Base-by-base conservation (phyloP, 768 basidiomycete species). In the Megacollybia marginata region DNA sequence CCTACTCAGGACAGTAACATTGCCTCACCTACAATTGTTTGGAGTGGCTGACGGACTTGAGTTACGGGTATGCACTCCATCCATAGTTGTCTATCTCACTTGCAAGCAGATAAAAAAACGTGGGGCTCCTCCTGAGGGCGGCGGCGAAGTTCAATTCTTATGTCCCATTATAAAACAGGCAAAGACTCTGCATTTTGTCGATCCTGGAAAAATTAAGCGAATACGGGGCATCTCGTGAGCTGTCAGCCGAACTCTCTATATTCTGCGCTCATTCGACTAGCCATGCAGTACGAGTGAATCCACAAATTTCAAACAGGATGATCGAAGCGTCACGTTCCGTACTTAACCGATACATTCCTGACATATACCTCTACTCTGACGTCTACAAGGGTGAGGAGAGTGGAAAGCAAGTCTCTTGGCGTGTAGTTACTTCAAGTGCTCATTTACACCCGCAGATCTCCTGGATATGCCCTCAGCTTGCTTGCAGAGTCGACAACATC, bases 341-440 rank as follows among this genome's bases (percentile, higher is more conserved):
- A 19, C 73, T 99, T 42, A 98, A 97, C 64, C 87, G 93, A 4
- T 96, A 89, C 64, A 96, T 98, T 51, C 95, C 96, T 34, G 96
- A 99, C 63, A 93, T 97, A 28, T 97, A 98, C 67, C 80, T 99
- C 35, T 95, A 97, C 64, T 95, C 96, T 4, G 96, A 99, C 55
- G 93, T 97, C 19, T 98, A 96, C 69, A 95, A 96, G 64, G 94
- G 94, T 7, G 89, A 91, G 15, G 96, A 98, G 54, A 93, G 92
- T 56, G 95, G 95, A 65, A 97, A 92, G 94, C 94, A 57, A 54
- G 92, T 69, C 0, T 20, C 11, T 35, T 28, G 47, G 8, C 48
- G n/a, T 35, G 36, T 33, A 34, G 31, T 23, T 35, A 33, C 18
- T 11, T 44, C 13, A 28, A 28, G 23, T 28, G 6, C 23, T 28